phyloP scores from a whole-genome alignment of 2,329 filamentous ascomycete genomes.

The Aspergillus terreus region DNA sequence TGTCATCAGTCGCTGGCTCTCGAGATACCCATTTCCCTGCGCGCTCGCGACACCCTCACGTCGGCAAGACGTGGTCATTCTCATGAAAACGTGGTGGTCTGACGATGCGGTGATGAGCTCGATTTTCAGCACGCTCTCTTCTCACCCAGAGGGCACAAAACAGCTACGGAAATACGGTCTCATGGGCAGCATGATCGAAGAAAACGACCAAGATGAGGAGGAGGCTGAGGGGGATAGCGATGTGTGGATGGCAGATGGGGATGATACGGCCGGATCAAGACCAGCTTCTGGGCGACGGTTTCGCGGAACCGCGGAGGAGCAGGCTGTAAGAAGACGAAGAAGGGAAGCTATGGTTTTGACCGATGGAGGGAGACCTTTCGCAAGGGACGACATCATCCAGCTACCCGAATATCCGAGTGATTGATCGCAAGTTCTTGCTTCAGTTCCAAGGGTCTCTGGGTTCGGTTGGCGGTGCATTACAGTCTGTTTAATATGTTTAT shows the following conservation, averaged over 20 bases:
- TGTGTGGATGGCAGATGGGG: conserved; percentile 50
- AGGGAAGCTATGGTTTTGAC: conserved; percentile 89
- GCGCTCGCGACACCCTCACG: conserved; percentile 48
- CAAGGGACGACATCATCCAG: conserved; percentile 75
- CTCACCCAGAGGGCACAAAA: conserved; percentile 36
- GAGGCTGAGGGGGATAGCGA: conserved; percentile 44
- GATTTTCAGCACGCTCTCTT: conserved; percentile 38
- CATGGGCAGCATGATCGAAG: conserved; percentile 40
- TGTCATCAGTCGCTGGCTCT: conserved; percentile 71
- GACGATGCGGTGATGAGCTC: conserved; percentile 44
- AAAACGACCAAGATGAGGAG: conserved; percentile 50
- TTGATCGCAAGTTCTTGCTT: conserved; percentile 15
- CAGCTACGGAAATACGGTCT: conserved; percentile 42
- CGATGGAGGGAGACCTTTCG: conserved; percentile 73
- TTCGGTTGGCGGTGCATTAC: background rate
- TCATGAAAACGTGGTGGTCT: conserved; percentile 40
- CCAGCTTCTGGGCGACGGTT: conserved; percentile 29
- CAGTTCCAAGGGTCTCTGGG: conserved; percentile 4
- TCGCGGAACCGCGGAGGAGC: conserved; percentile 49
- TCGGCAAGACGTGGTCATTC: conserved; percentile 36
- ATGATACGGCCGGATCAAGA: conserved; percentile 47
- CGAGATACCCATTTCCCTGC: conserved; percentile 66
- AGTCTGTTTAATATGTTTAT: conserved; percentile 18
- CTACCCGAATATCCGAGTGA: conserved; percentile 35
- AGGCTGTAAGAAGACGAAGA: conserved; percentile 68